A percentile compares a stretch with the other conserved stretches of the same genome.
phyloP scores from a whole-genome alignment of 179 eudicot genomes.

The Drosera spatulata region DNA sequence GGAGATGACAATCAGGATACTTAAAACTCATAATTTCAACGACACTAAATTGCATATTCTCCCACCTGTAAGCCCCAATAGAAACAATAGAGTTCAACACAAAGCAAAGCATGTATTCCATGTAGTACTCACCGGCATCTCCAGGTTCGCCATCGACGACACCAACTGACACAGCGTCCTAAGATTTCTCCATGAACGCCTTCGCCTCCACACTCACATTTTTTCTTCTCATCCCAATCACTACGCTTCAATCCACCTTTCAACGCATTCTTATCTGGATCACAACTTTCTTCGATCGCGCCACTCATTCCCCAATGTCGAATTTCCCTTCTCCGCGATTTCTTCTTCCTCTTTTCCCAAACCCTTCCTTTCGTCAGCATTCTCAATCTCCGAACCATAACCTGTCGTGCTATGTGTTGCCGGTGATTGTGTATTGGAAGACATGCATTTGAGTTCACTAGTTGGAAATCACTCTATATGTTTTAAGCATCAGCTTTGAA shows the following conservation, averaged over 20 bases:
- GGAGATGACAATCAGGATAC: background rate
- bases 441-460: too few species aligned
- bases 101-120: background rate
- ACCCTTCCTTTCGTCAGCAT: slow-evolving; percentile 57
- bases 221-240: slow-evolving; percentile 12
- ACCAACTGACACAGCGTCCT: slow-evolving; percentile 17
- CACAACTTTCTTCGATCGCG: slow-evolving; percentile 15
- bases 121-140: slow-evolving; percentile 33
- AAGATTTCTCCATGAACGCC: slow-evolving; percentile 2
- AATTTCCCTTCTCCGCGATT: slow-evolving; percentile 14
- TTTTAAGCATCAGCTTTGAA: too few species aligned
- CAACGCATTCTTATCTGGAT: slow-evolving; percentile 12
- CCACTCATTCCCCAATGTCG: slow-evolving; percentile 19
- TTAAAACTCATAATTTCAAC: too few species aligned
- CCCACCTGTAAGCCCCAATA: slow-evolving; percentile 1
- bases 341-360: slow-evolving; percentile 19
- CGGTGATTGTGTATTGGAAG: too few species aligned
- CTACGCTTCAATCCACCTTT: slow-evolving; percentile 14
- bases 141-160: slow-evolving; percentile 24
- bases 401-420: too few species aligned
- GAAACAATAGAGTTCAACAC: background rate
- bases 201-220: slow-evolving; percentile 11
- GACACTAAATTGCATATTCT: background rate
- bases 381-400: slow-evolving; percentile 12
- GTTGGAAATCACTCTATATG: too few species aligned